A percentile compares a stretch with the other conserved stretches of the same genome.
phyloP scores from a whole-genome alignment of 2,329 filamentous ascomycete genomes.

The Ceratocystis cubensis region DNA sequence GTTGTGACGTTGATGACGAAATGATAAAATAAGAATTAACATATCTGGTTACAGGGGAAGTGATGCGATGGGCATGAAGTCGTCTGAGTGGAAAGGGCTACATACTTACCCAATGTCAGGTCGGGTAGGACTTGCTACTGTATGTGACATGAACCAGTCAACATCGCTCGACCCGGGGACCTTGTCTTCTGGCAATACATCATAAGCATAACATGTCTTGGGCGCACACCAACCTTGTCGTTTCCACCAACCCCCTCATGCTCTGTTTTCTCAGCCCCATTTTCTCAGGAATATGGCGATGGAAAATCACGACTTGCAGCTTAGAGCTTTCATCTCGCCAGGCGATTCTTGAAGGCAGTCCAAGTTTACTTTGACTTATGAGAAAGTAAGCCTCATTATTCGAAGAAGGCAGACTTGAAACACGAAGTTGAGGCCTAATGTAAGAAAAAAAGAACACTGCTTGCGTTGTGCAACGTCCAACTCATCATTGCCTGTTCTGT shows the following conservation, averaged over 20 bases:
- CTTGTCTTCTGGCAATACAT: not conserved
- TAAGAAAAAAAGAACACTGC: not conserved
- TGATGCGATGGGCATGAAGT: not conserved
- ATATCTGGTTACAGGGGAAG: not conserved
- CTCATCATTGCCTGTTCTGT: not conserved
- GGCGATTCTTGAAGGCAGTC: not conserved
- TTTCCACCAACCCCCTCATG: not conserved
- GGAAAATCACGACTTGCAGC: not conserved
- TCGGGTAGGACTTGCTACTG: not conserved
- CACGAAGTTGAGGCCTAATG: not conserved
- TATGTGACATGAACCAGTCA: not conserved
- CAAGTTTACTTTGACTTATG: no score
- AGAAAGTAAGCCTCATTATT: not conserved
- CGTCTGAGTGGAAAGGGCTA: not conserved
- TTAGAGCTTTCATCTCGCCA: not conserved
- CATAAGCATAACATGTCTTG: not conserved
- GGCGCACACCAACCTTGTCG: not conserved
- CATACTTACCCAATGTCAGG: not conserved
- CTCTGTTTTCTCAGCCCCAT: not conserved
- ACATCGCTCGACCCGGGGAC: not conserved
- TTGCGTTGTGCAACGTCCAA: not conserved
- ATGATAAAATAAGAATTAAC: slow-evolving; percentile 4
- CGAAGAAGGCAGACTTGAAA: not conserved
- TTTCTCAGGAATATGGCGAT: not conserved
- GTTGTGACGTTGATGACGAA: not conserved